A percentile compares a stretch with the other conserved stretches of the same genome.
Conservation (phyloP, 139 green algal species). For the Chlamydomonas schloesseri region DNA sequence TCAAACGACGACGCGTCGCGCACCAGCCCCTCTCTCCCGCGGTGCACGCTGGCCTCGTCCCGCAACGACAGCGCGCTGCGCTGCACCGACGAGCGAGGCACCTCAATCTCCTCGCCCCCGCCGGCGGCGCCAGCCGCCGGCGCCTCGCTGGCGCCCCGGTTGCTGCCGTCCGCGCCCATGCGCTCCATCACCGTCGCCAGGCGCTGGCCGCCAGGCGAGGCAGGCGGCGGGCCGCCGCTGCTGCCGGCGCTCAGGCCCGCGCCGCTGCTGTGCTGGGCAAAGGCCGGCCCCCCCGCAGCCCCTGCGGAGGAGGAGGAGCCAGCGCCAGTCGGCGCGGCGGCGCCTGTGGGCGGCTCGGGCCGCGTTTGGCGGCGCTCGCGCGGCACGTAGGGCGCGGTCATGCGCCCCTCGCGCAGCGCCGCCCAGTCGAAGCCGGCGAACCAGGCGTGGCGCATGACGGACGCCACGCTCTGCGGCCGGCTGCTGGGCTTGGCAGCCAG, state of each 20-base stretch:
- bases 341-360: neutral
- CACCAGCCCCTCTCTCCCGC: slow-evolving; percentile 8
- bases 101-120: neutral
- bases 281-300: neutral
- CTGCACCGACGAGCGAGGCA: neutral
- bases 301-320: neutral
- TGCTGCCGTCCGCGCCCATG: too few species aligned
- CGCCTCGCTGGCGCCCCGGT: too few species aligned
- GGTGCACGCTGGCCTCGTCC: slow-evolving; percentile 3
- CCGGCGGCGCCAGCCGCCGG: neutral
- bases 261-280: neutral
- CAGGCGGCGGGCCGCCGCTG: neutral
- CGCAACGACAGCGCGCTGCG: neutral
- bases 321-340: neutral
- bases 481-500: slow-evolving; percentile 24
- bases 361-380: neutral
- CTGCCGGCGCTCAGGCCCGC: neutral
- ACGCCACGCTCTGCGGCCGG: slow-evolving; percentile 16
- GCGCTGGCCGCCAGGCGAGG: neutral
- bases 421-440: slow-evolving; percentile 32
- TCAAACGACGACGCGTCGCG: slow-evolving; percentile 18
- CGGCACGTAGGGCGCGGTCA: slow-evolving; percentile 34
- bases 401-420: slow-evolving; percentile 17
- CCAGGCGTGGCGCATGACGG: slow-evolving; percentile 40
- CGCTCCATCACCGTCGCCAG: slow-evolving; percentile 21